phyloP scores from a whole-genome alignment of 176 grass and related monocot species.

The Triticum urartu region DNA sequence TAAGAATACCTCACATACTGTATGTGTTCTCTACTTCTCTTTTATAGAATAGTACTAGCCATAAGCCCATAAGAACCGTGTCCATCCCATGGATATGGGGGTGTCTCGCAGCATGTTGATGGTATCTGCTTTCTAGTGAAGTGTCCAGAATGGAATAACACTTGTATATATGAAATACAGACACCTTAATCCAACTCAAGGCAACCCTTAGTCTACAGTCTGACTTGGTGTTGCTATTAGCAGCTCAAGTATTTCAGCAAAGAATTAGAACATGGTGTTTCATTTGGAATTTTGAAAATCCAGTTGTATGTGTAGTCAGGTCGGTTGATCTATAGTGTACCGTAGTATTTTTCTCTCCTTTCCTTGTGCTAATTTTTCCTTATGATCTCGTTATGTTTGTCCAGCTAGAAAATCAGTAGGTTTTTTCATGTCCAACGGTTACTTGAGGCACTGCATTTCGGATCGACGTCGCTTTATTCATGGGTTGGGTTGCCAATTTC shows the following conservation, averaged over 20 bases:
- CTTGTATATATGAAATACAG: background rate
- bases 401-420: no score
- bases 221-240: background rate
- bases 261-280: background rate
- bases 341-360: no score
- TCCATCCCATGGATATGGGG: background rate
- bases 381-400: no score
- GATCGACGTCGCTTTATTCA: no score
- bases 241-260: background rate
- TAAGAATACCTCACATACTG: no score
- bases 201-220: background rate
- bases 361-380: no score
- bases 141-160: background rate
- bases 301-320: background rate
- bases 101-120: background rate
- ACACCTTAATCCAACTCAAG: background rate
- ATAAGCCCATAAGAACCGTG: background rate
- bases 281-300: background rate
- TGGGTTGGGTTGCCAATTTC: no score
- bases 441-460: no score
- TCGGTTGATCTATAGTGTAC: background rate
- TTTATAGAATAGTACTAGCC: background rate
- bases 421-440: no score
- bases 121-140: background rate
- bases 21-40: no score